A percentile compares a stretch with the other conserved stretches of the same genome.
Conservation (phyloP, 495 filamentous ascomycete species). For the Penicillium daleae region DNA sequence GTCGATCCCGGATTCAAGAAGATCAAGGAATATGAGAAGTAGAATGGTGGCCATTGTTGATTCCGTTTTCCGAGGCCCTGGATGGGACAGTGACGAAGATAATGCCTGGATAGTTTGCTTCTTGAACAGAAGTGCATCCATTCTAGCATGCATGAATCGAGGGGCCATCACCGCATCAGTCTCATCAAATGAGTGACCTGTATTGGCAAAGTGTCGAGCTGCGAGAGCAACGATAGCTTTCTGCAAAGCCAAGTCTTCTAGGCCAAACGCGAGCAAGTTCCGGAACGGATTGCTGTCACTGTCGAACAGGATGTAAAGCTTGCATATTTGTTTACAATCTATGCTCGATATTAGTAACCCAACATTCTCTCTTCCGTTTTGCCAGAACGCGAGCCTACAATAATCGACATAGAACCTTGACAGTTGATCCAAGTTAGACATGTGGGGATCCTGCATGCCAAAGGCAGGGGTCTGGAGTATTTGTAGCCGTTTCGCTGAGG, state of each 20-base stretch:
- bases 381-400: conserved; percentile 3
- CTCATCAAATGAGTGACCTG: conserved; percentile 24
- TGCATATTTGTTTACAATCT: conserved; percentile 56
- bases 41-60: conserved; percentile 50
- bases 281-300: conserved; percentile 57
- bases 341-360: neutral
- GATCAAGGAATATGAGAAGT: conserved; percentile 55
- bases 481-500: neutral
- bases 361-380: neutral
- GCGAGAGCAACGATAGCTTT: conserved; percentile 55
- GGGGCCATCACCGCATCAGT: neutral
- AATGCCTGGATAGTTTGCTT: conserved; percentile 51
- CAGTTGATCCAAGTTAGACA: neutral
- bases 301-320: conserved; percentile 56
- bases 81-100: conserved; percentile 14
- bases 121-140: conserved; percentile 54
- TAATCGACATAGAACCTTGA: conserved; percentile 16
- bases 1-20: conserved; percentile 54
- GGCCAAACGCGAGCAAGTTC: conserved; percentile 49
- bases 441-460: neutral
- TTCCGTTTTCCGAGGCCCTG: conserved; percentile 17
- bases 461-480: neutral
- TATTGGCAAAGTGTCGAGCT: conserved; percentile 54
- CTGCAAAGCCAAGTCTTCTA: conserved; percentile 46
- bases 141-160: conserved; percentile 17